Base-by-base conservation (phyloP, 2,329 filamentous ascomycete species). In the Penicillium sp. region DNA sequence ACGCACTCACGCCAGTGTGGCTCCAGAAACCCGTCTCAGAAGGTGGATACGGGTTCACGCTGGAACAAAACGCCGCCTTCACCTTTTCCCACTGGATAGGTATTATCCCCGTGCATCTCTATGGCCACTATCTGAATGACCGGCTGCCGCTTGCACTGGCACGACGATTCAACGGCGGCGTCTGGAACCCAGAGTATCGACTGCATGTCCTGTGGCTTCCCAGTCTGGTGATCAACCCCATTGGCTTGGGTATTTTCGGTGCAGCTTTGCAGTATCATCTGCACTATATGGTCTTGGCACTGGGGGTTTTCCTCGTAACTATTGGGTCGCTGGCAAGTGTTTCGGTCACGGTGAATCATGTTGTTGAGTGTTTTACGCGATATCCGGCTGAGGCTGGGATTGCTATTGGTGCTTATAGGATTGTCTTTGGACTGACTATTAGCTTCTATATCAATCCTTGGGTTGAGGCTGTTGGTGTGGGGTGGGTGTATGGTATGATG, bases 1-100 rank as follows among this genome's bases (percentile, higher is more conserved):
- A 69, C 40, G 63, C 64, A 12, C 54, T 71, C 1, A 64, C 67
- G 1, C 61, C 69, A 0, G 63, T 70, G n/a, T 74, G 67, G 62
- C 64, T 75, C 4, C 71, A 74, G 49, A 62, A 63, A 19, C 68
- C 72, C 1, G 49, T 61, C 13, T 56, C 57, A 5, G 57, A 53
- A 3, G 71, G 70, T 19, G 74, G 74, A 1, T 76, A 76, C 55
- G 72, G 71, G 12, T 75, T 75, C 53, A 65, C 65, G 0, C 61
- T 71, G 0, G 57, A 67, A 13, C 66, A 73, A 46, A 74, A 70
- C 27, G 72, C 72, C 1, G 64, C 63, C 8, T 71, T 68, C 45
- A 67, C 65, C 2, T 73, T 76, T 48, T 61, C 64, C 14, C 64
- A 69, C 50, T 77, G 72, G 74, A 58, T 70, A 13, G 72, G 71